Evolutionary conservation across 2,329 filamentous ascomycete species (phyloP), one percentile per base, ranked within the genome.

Genomic region (Epichloe hybrida): DNA sequence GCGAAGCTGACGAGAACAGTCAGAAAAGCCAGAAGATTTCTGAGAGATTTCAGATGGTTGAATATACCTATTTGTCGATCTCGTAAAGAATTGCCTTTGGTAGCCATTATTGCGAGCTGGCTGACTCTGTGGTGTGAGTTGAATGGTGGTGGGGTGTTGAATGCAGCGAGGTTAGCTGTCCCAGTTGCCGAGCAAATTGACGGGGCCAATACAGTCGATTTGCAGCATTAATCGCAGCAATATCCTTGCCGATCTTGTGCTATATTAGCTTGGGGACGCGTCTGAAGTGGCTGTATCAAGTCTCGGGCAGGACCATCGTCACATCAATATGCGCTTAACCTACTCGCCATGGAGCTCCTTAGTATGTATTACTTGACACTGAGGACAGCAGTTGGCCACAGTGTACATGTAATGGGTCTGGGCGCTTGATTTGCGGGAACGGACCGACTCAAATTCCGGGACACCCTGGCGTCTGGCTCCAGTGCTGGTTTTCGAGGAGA

Each of bases 1-100:
- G 88, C 17, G 91, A 91, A 47, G 85, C 90, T 95, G 57, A 39
- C 13, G 57, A 46, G 11, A 11, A 34, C 13, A 5, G 12, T 59
- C 40, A 58, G 53, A 5, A 5, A 7, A 38, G 40, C 3, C 15
- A 20, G 9, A 39, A 2, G 7, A 21, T 2, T 13, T 23, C 12
- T 11, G 6, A 11, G 9, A 50, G n/a, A 20, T 0, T n/a, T 23
- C 36, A 23, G 4, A n/a, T 21, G 21, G 2, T 4, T 15, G 3
- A 42, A 54, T 61, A 49, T 63, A 74, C 72, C 65, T 61, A 75
- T 73, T 59, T 76, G 73, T 62, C 71, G 72, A 64, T 76, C 73
- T 60, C 73, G 69, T 58, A 76, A 59, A 41, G 72, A 72, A 55
- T 64, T 69, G 49, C 66, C 70, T 53, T 69, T 72, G 56, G 70